Conservation (phyloP, 1,284 basidiomycete species). For the Moniliophthora roreri region DNA sequence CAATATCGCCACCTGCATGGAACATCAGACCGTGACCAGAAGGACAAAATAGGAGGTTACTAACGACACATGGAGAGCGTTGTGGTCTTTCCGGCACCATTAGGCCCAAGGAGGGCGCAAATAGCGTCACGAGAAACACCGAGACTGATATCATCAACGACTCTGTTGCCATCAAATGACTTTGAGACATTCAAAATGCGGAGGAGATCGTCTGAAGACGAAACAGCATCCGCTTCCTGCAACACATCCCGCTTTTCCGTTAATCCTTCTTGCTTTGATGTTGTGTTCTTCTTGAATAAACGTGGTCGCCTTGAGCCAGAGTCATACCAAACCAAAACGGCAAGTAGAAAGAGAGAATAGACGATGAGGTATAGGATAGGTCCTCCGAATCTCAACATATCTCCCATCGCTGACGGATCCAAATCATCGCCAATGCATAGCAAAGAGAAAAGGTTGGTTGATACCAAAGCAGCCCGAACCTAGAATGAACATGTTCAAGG, state of each 20-base stretch:
- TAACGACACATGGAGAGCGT: conserved; percentile 74
- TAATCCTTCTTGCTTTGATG: neutral
- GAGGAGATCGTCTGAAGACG: conserved; percentile 53
- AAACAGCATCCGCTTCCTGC: conserved; percentile 51
- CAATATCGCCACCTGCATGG: conserved; percentile 57
- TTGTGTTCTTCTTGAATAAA: conserved; percentile 18
- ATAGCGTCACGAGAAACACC: conserved; percentile 63
- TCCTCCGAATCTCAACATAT: conserved; percentile 66
- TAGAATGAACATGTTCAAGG: conserved; percentile 17
- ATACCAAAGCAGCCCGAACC: conserved; percentile 68
- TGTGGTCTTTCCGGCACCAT: conserved; percentile 82
- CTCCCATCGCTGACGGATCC: conserved; percentile 45
- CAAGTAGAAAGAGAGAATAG: conserved; percentile 52
- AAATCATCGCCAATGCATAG: conserved; percentile 64
- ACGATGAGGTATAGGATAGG: conserved; percentile 75
- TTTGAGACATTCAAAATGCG: conserved; percentile 71
- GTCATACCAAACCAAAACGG: conserved; percentile 60
- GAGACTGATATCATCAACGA: conserved; percentile 75
- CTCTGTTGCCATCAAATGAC: conserved; percentile 54
- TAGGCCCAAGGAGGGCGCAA: conserved; percentile 77
- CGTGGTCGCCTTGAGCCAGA: conserved; percentile 51
- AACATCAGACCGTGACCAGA: neutral
- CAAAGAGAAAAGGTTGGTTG: conserved; percentile 75
- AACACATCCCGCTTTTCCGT: conserved; percentile 44
- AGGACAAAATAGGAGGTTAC: conserved; percentile 23